Evolutionary conservation across 176 grass and related monocot genomes (phyloP).

Genomic region (Dactylis glomerata): DNA sequence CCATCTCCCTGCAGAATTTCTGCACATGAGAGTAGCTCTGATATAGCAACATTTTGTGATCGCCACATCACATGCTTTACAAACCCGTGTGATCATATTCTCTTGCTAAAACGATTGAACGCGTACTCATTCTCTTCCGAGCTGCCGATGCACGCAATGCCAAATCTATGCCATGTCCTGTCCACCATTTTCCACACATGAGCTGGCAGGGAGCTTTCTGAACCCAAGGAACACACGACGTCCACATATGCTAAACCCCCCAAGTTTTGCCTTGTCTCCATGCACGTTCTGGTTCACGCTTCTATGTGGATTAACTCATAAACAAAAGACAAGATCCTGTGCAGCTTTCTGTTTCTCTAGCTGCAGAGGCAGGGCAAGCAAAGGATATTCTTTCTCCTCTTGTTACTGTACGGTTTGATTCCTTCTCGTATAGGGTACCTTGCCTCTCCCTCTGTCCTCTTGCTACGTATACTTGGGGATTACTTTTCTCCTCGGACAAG

Average conservation of each 20-base stretch:
- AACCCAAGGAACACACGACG: not conserved
- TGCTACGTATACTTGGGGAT: no score
- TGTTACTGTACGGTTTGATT: not conserved
- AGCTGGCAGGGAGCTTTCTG: not conserved
- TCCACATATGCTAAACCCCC: not conserved
- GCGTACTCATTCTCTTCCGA: not conserved
- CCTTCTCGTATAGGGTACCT: not conserved
- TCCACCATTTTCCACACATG: not conserved
- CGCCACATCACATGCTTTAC: no score
- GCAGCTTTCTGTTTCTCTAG: not conserved
- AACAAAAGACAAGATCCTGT: not conserved
- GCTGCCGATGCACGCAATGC: not conserved
- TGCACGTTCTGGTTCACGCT: not conserved
- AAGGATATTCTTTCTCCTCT: conserved; percentile 16
- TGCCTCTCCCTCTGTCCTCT: not conserved
- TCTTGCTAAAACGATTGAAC: no score
- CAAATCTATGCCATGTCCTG: not conserved
- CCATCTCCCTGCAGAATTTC: not conserved
- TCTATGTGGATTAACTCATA: not conserved
- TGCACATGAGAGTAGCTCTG: not conserved
- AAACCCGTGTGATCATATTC: no score
- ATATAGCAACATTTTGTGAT: not conserved
- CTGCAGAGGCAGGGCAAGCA: not conserved
- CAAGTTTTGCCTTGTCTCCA: not conserved
- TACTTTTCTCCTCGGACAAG: not conserved